Evolutionary conservation across 345 rosid species (phyloP).

Genomic region (Eucalyptus cloeziana): DNA sequence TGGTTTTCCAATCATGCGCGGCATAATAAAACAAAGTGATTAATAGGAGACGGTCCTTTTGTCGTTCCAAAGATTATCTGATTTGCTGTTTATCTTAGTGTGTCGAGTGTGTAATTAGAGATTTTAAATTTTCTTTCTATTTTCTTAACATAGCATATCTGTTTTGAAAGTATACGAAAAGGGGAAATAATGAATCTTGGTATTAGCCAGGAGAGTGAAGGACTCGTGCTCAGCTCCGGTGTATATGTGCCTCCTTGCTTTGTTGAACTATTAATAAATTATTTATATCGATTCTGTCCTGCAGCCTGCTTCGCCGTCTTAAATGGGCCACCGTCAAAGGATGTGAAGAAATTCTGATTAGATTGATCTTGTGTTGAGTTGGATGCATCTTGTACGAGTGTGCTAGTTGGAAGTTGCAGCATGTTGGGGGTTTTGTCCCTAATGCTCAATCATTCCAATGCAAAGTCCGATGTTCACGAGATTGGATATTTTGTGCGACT

Average conservation of each 20-base stretch:
- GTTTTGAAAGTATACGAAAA: not conserved
- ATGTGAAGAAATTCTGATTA: not conserved
- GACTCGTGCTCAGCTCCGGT: not conserved
- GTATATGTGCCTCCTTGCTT: not conserved
- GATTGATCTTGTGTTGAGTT: not conserved
- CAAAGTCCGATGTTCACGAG: slow-evolving; percentile 42
- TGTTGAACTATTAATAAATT: not conserved
- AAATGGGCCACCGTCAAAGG: not conserved
- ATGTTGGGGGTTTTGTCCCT: slow-evolving; percentile 54
- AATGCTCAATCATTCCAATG: slow-evolving; percentile 26
- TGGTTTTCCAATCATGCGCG: not conserved
- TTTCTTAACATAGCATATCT: not conserved
- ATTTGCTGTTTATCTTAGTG: not conserved
- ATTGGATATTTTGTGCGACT: slow-evolving; percentile 50
- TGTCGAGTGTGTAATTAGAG: not conserved
- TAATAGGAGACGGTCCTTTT: not conserved
- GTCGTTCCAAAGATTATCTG: not conserved
- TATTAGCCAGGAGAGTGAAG: not conserved
- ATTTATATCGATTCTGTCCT: not conserved
- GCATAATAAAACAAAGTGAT: not conserved
- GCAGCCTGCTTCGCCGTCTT: not conserved
- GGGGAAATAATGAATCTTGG: not conserved
- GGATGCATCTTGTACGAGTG: not conserved
- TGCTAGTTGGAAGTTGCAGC: slow-evolving; percentile 24
- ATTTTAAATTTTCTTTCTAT: not conserved